A percentile compares a stretch with the other conserved stretches of the same genome.
Conservation (phyloP, 2,329 filamentous ascomycete genomes). For the Metarhizium sp. region DNA sequence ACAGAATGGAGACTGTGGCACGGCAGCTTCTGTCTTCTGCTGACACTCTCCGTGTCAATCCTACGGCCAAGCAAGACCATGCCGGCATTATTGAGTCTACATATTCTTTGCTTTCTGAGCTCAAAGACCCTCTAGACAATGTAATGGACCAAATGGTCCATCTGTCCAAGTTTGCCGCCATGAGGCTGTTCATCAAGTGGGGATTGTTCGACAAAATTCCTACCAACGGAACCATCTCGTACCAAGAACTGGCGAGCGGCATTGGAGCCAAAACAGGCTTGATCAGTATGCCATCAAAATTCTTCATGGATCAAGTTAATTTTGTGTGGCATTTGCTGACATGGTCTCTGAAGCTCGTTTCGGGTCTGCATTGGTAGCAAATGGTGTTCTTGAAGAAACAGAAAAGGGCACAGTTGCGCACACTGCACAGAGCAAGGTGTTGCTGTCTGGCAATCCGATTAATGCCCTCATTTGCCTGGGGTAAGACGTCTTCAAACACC, state of each 20-base stretch:
- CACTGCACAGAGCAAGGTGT: not conserved
- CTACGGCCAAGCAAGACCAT: not conserved
- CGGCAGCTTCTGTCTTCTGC: not conserved
- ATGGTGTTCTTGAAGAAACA: not conserved
- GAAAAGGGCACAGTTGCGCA: not conserved
- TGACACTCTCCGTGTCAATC: not conserved
- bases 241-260: conserved; percentile 17
- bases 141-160: conserved; percentile 8
- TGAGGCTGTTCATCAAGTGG: conserved; percentile 22
- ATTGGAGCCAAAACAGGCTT: conserved; percentile 14
- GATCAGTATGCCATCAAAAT: not conserved
- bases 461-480: not conserved
- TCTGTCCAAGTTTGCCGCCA: conserved; percentile 5
- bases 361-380: conserved; percentile 2
- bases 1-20: not conserved
- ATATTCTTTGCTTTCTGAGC: not conserved
- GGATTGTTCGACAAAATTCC: conserved; percentile 23
- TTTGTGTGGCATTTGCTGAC: not conserved
- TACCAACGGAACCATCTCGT: conserved; percentile 14
- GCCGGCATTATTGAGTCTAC: not conserved
- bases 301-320: not conserved
- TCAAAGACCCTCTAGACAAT: not conserved
- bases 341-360: conserved; percentile 1
- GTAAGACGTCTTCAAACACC: not conserved
- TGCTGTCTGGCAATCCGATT: not conserved